phyloP scores from a whole-genome alignment of 331 rosid species.

The Acacia concinna region DNA sequence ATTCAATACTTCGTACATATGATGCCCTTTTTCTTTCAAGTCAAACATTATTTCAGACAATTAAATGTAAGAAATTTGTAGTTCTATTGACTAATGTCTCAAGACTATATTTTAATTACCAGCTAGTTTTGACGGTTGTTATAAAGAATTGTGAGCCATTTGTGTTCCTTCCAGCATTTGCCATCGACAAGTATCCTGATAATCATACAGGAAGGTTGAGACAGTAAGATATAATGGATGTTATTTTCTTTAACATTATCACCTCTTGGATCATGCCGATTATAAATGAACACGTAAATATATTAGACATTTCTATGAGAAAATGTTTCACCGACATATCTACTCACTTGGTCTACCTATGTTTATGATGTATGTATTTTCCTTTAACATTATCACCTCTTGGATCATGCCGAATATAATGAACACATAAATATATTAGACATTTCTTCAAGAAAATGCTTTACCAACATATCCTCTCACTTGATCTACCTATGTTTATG shows the following conservation, averaged over 20 bases:
- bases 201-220: not conserved
- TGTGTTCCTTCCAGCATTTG: conserved; percentile 83
- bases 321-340: not conserved
- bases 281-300: not conserved
- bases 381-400: not conserved
- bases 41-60: not conserved
- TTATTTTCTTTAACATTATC: too few species aligned
- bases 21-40: not conserved
- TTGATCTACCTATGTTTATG: not conserved
- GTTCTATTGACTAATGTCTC: not conserved
- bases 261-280: not conserved
- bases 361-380: not conserved
- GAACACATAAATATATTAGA: not conserved
- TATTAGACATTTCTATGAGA: not conserved
- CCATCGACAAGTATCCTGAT: conserved; percentile 84
- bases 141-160: conserved; percentile 95
- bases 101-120: conserved; percentile 46
- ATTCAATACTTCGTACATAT: not conserved
- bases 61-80: conserved; percentile 11
- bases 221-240: not conserved
- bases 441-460: not conserved
- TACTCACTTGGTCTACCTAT: not conserved
- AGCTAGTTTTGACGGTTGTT: conserved; percentile 74
- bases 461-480: not conserved
- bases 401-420: not conserved